Base-by-base conservation (phyloP, 2,329 filamentous ascomycete species). In the Sclerotiophoma versabilis region DNA sequence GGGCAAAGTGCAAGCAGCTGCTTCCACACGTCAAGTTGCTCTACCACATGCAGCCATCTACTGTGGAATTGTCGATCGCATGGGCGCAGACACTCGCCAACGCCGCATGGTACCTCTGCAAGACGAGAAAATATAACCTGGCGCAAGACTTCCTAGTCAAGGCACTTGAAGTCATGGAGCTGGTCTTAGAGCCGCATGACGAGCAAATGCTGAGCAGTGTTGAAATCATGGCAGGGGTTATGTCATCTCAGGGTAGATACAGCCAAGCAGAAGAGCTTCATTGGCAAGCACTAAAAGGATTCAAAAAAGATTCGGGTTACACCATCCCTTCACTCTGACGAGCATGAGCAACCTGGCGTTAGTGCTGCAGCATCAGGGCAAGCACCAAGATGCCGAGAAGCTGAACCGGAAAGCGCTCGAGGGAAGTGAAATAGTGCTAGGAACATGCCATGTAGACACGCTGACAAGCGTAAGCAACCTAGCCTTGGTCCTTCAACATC, bases 11-110 rank as follows among this genome's bases (percentile, higher is more conserved):
- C 36, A 37, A 54, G 30, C 32, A 49, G 48, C 58, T 65, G 15
- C 39, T 61, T 48, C 55, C 57, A 23, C 62, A 64, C 33, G 45
- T 50, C 15, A 55, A 63, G 37, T 19, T 29, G 19, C 44, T 62
- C 4, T 58, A 30, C 23, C 11, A 58, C 15, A 49, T 3, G 11
- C 23, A 58, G 29, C 55, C 54, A 26, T 25, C 10, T 49, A 14
- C 41, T 39, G 33, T 54, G n/a, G 41, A 47, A 26, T 14, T 33
- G 14, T 25, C 43, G 25, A 48, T 44, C 30, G 32, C 42, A 49
- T 65, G 59, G 57, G 54, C 54, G 17, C 34, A 57, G 32, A 17
- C 57, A 19, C 39, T 62, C 7, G 54, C 47, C 15, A 57, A 57
- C n/a, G 54, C 49, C 19, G 49, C 34, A 7, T 45, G 39, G 47